Conservation (phyloP, 2,329 filamentous ascomycete species). For the Lecanicillium sp. region DNA sequence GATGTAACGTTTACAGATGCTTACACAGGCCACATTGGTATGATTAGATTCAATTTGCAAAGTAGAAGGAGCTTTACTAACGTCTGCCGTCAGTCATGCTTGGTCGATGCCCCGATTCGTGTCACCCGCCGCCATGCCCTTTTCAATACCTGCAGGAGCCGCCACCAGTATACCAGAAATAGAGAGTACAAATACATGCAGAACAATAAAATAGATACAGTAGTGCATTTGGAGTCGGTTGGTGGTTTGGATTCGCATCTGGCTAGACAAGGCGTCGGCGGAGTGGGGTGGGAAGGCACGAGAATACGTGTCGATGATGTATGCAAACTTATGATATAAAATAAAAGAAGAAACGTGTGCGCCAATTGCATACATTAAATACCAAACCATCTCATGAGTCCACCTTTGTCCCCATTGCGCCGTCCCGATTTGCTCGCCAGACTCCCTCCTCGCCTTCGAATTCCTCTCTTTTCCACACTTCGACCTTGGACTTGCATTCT, state of each 20-base stretch:
- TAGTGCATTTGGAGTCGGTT: no score
- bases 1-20: conserved; percentile 30
- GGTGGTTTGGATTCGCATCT: no score
- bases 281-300: no score
- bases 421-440: conserved; percentile 85
- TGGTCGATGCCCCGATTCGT: conserved; percentile 16
- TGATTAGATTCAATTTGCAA: conserved; percentile 3
- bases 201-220: not conserved
- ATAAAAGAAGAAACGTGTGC: no score
- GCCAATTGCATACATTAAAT: no score
- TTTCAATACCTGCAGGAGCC: conserved; percentile 30
- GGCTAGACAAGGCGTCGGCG: no score
- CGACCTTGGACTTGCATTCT: conserved; percentile 75
- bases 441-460: conserved; percentile 72
- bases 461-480: conserved; percentile 92
- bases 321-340: no score
- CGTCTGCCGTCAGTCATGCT: conserved; percentile 24
- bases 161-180: conserved; percentile 25
- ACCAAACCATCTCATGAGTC: no score
- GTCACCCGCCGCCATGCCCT: conserved; percentile 27
- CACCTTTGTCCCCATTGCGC: conserved; percentile 46
- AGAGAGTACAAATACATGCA: not conserved
- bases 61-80: not conserved
- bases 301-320: no score
- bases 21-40: conserved; percentile 28